Evolutionary conservation across 139 green algal genomes (phyloP), one percentile per base, ranked within the genome.

Genomic region (Mychonastes homosphaera): DNA sequence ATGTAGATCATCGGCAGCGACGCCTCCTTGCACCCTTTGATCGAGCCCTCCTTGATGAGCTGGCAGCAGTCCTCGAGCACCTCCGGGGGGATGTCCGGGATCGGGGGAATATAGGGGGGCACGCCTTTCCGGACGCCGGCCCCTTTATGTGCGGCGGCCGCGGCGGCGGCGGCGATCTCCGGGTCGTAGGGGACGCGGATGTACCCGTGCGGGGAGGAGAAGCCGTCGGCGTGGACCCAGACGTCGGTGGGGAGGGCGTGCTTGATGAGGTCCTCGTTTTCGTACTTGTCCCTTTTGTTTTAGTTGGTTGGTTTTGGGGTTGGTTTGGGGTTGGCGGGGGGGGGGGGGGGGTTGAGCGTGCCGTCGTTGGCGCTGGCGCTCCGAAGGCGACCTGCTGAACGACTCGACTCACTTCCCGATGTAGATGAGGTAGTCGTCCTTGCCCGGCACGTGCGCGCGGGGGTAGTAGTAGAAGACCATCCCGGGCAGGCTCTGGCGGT

Each of bases 171-270:
- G 2, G 84, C 79, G 18, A 94, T 71, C 4, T 21, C 55, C 1
- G 26, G 23, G 3, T 74, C 88, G 13, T 85, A 63, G 0, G 81
- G 78, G 27, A 97, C 75, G 3, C 92, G 72, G 41, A 97, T 65
- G 76, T 98, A 98, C 13, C 97, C 92, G 62, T 98, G 92, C 1
- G 92, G 91, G 3, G 81, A 94, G 3, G 84, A 95, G 47, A 98
- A 62, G 55, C 89, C 76, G 68, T 95, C 88, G 8, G 97, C 92
- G 63, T 98, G 92, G 54, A 97, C 97, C 81, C 76, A 86, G 3
- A 86, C 58, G 24, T 86, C 79, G 12, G 53, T 71, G n/a, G 84
- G 84, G 43, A 88, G 59, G 15, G 79, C 81, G 33, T 87, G 89
- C 4, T 73, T 76, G 50, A 96, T 94, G 1, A 96, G 67, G 51